Conservation (phyloP, 1,284 basidiomycete species). For the Thelephora terrestris region DNA sequence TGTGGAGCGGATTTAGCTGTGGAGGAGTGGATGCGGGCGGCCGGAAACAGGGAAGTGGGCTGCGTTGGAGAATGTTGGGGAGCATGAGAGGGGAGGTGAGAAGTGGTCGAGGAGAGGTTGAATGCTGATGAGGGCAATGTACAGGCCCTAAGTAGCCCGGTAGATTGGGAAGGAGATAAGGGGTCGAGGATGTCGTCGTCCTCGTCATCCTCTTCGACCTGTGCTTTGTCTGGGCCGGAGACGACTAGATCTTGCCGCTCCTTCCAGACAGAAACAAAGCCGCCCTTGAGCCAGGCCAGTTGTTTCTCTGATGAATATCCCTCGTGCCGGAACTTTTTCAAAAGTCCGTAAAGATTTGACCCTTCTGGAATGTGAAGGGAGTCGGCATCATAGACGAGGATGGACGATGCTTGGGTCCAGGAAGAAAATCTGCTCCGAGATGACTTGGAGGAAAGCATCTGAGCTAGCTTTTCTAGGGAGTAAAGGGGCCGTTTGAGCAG, state of each 20-base stretch:
- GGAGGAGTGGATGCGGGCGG: constrained; percentile 50
- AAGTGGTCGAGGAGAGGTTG: not conserved
- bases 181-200: constrained; percentile 29
- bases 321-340: constrained; percentile 74
- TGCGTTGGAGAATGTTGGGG: not conserved
- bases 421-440: constrained; percentile 51
- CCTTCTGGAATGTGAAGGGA: constrained; percentile 47
- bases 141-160: not conserved
- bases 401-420: constrained; percentile 46
- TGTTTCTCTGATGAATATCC: constrained; percentile 45
- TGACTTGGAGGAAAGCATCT: constrained; percentile 58
- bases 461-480: constrained; percentile 60
- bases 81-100: constrained; percentile 8
- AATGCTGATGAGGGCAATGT: not conserved
- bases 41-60: constrained; percentile 33
- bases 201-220: constrained; percentile 39
- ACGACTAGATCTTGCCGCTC: constrained; percentile 45
- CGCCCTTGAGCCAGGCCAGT: constrained; percentile 72
- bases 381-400: constrained; percentile 81
- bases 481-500: constrained; percentile 85
- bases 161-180: not conserved
- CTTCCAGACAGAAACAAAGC: constrained; percentile 63
- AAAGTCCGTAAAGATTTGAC: constrained; percentile 67
- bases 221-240: constrained; percentile 24
- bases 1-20: constrained; percentile 58